Base-by-base conservation (phyloP, 306 rosid species). In the Sicyos edulis region DNA sequence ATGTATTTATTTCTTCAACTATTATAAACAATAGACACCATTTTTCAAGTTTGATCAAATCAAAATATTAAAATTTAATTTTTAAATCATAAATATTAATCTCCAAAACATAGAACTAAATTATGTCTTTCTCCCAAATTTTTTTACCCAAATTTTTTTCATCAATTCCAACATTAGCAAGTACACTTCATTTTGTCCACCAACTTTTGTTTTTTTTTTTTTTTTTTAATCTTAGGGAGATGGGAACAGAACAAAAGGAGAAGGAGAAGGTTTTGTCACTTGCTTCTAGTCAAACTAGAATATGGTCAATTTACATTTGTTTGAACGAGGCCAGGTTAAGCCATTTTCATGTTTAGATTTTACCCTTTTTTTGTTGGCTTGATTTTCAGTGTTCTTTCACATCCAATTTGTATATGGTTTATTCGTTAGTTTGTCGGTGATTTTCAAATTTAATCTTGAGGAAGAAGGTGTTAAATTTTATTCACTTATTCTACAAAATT, bases 311-410 rank as follows among this genome's bases (percentile, higher is more conserved):
- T 56, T 56, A 21, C 16, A 1, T 56, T 56, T 29, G 62, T 56
- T 56, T 56, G 34, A 1, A 10, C 21, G 62, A 20, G 34, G 34
- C 32, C 34, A 21, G 6, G 42, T 22, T 58, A 58, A 24, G 64
- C 64, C 40, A 24, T 22, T 58, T 58, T 58, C 64, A 58, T 24
- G 42, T 22, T 57, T 57, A 57, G 8, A 57, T 57, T 57, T 57
- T 57, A 55, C 20, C 14, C 22, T 4, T 20, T 20, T 55, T 55
- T 2, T 8, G 10, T 3, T 2, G 10, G 11, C 2, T 9, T 55
- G 0, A 54, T 21, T 56, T 21, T 11, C 32, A 9, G 0, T 56
- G 61, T 56, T 0, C 20, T 19, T 19, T 55, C 4, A 16, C 32
- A 7, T 56, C 15, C 32, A 20, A 56, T n/a, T 54, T 53, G 2